Evolutionary conservation across 805 yeast species (phyloP).

Genomic region (Ogataea thermomethanolica): DNA sequence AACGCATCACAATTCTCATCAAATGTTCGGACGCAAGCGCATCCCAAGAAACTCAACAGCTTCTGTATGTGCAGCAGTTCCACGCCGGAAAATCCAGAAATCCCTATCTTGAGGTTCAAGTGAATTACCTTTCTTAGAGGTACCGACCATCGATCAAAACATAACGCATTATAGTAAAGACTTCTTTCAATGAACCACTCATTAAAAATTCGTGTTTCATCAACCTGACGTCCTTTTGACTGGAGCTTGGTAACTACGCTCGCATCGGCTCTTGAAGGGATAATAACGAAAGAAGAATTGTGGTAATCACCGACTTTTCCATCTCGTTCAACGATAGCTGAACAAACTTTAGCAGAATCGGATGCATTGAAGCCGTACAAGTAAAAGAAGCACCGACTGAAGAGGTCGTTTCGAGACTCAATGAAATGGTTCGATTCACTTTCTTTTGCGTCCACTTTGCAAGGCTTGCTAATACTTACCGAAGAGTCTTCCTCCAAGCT

Average conservation of each 20-base stretch:
- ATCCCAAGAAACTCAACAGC: conserved; percentile 52
- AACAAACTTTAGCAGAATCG: neutral
- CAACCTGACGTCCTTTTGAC: conserved; percentile 10
- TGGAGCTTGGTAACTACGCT: conserved; percentile 18
- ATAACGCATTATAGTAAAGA: conserved; percentile 17
- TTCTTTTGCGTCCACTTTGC: conserved; percentile 5
- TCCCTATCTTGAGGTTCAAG: conserved; percentile 31
- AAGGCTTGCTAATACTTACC: too few relatives aligned
- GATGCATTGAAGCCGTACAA: too few relatives aligned
- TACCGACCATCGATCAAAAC: conserved; percentile 28
- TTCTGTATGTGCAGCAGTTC: conserved; percentile 41
- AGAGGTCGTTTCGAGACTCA: too few relatives aligned
- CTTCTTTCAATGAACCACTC: conserved; percentile 36
- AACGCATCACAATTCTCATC: conserved; percentile 52
- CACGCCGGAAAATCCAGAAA: conserved; percentile 31
- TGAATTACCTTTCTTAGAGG: conserved; percentile 25
- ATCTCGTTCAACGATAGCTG: neutral
- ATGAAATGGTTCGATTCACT: too few relatives aligned
- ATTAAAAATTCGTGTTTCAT: conserved; percentile 28
- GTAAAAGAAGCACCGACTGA: neutral
- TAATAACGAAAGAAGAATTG: conserved; percentile 36
- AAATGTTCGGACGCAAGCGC: conserved; percentile 47
- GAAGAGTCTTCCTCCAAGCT: too few relatives aligned
- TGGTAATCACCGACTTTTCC: neutral
- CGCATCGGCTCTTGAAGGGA: conserved; percentile 22